Base-by-base conservation (phyloP, 768 basidiomycete genomes). In the Tubosaeta brunneosetosa region DNA sequence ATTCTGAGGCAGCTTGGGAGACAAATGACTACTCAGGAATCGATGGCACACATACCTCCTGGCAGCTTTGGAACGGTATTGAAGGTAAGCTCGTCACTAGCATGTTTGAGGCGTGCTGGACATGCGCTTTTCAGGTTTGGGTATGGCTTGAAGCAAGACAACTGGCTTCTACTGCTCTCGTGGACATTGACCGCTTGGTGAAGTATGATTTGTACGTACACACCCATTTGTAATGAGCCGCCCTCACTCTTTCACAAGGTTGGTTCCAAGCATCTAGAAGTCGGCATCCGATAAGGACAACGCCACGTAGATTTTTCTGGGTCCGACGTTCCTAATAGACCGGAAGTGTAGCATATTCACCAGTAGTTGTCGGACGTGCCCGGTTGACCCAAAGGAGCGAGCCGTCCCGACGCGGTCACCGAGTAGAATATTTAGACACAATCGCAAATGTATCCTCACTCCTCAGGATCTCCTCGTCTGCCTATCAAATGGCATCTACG, bases 141-240 rank as follows among this genome's bases (percentile, higher is more conserved):
- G 77, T 97, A 27, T 91, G 85, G 83, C 74, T 95, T 37, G 95
- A 98, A 73, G 94, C 94, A 4, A 79, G 94, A 53, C 87, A 91
- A 53, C 76, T 98, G 51, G 92, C 89, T 7, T 82, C 86, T 11
- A 73, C 86, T 2, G 88, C 89, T 3, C 79, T 90, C 36, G 78
- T 85, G 49, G 85, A 92, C 57, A 82, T 86, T 12, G 95, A 99
- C 61, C 85, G 91, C 44, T 74, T 94, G 57, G 78, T 97, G 34
- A 89, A 88, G 71, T 87, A 90, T 66, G 93, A 91, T 68, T 82
- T 83, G 93, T 94, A 62, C 60, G 90, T 71, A 37, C 12, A n/a
- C 43, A 41, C 14, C 29, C 38, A n/a, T 46, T 19, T 32, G 12
- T 40, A 40, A 32, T 50, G 48, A 36, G 11, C 49, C n/a, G 52